phyloP scores from a whole-genome alignment of 345 rosid species.

The Xanthoceras sorbifolium region DNA sequence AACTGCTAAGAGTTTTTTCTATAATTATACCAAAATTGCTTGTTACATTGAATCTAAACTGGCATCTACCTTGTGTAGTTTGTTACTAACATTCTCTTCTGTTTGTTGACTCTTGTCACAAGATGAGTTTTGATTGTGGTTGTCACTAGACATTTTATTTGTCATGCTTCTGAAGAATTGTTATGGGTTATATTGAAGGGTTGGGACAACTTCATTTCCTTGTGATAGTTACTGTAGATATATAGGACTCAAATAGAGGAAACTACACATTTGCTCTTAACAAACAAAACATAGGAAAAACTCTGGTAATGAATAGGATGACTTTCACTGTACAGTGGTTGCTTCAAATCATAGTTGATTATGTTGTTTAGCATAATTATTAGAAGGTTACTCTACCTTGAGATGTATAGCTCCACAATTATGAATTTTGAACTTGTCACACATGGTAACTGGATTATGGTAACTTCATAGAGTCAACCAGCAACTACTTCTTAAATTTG shows the following conservation, averaged over 20 bases:
- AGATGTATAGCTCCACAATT: background rate
- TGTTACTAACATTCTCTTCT: background rate
- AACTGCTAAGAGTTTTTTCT: background rate
- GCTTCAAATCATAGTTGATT: background rate
- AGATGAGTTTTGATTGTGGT: background rate
- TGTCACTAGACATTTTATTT: background rate
- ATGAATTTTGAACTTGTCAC: conserved; percentile 2
- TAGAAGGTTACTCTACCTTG: background rate
- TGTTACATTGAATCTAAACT: background rate
- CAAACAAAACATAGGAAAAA: background rate
- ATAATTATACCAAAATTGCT: too few species aligned
- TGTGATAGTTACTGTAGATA: background rate
- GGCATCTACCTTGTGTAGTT: background rate
- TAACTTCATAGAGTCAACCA: background rate
- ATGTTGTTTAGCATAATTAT: background rate
- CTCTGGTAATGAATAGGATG: background rate
- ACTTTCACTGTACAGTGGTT: background rate
- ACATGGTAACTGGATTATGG: background rate
- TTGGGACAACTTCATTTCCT: background rate
- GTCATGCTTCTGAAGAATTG: background rate
- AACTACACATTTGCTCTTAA: background rate
- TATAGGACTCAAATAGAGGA: background rate
- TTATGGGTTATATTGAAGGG: background rate
- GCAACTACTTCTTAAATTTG: background rate
- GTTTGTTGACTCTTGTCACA: background rate